phyloP scores from a whole-genome alignment of 176 grass and related monocot genomes.

The Rhynchospora breviuscula region DNA sequence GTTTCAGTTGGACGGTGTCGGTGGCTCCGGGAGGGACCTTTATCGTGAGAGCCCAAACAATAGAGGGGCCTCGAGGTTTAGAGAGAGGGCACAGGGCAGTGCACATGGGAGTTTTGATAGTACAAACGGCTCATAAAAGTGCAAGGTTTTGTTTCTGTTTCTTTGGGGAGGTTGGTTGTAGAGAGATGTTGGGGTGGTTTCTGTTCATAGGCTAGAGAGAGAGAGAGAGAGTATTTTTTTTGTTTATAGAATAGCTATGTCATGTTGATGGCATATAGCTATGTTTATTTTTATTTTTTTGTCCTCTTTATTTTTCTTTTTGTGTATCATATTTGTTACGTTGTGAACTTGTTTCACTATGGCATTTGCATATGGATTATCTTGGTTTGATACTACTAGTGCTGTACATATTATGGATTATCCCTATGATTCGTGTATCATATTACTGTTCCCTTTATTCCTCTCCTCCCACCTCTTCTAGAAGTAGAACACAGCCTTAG shows the following conservation, averaged over 20 bases:
- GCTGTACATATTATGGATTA: too few species aligned
- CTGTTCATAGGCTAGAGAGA: conserved; percentile 20
- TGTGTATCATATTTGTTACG: conserved; percentile 10
- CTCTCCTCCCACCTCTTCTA: too few species aligned
- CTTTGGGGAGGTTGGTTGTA: not conserved
- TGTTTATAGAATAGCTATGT: conserved; percentile 26
- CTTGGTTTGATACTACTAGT: not conserved
- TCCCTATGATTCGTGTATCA: too few species aligned
- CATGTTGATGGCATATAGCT: not conserved
- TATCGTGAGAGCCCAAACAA: conserved; percentile 48
- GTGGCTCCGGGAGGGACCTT: conserved; percentile 65
- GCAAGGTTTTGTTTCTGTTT: not conserved
- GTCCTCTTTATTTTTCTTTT: conserved; percentile 15
- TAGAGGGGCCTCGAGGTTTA: conserved; percentile 39
- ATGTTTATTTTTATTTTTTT: conserved; percentile 20
- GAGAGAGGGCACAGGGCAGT: conserved; percentile 31
- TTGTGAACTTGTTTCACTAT: not conserved
- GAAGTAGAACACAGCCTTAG: too few species aligned
- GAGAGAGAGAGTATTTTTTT: not conserved
- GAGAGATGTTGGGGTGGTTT: conserved; percentile 3
- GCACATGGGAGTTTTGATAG: conserved; percentile 34
- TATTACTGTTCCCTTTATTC: too few species aligned
- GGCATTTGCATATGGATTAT: not conserved
- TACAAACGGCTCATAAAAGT: conserved; percentile 8
- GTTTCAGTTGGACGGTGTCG: conserved; percentile 39